Evolutionary conservation across 148 eudicot genomes (phyloP).

Genomic region (Beta vulgaris): DNA sequence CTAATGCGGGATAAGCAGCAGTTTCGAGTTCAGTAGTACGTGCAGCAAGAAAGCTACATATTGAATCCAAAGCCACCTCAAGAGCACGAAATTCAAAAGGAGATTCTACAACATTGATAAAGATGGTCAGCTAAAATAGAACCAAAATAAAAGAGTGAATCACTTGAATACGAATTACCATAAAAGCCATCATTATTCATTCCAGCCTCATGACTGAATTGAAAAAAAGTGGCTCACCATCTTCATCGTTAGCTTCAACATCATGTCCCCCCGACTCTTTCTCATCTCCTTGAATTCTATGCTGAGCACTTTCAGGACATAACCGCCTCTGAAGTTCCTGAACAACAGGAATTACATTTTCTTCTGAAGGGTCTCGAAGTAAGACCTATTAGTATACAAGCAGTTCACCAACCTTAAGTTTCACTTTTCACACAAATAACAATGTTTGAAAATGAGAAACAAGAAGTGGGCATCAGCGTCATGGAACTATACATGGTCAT

Average conservation of each 20-base stretch:
- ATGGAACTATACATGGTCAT: neutral
- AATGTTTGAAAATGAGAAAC: neutral
- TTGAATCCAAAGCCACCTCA: conserved; percentile 78
- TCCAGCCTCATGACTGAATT: neutral
- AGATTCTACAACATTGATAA: conserved; percentile 40
- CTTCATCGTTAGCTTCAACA: conserved; percentile 63
- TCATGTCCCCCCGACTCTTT: conserved; percentile 54
- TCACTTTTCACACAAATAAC: neutral
- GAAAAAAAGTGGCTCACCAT: conserved; percentile 38
- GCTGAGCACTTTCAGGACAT: conserved; percentile 32
- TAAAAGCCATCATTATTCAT: neutral
- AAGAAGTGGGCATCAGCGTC: neutral
- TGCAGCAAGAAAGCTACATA: conserved; percentile 77
- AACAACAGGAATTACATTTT: conserved; percentile 66
- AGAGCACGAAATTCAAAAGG: conserved; percentile 78
- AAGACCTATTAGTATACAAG: conserved; percentile 40
- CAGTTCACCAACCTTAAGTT: neutral
- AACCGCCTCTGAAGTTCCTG: conserved; percentile 67
- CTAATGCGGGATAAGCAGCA: conserved; percentile 75
- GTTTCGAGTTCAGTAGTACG: conserved; percentile 74
- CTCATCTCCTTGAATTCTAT: conserved; percentile 45
- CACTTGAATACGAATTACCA: too few species aligned
- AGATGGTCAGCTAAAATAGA: conserved; percentile 2
- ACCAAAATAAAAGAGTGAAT: neutral
- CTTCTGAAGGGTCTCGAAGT: conserved; percentile 68